Evolutionary conservation across 2,329 filamentous ascomycete genomes (phyloP).

Genomic region (Balansia obtecta): DNA sequence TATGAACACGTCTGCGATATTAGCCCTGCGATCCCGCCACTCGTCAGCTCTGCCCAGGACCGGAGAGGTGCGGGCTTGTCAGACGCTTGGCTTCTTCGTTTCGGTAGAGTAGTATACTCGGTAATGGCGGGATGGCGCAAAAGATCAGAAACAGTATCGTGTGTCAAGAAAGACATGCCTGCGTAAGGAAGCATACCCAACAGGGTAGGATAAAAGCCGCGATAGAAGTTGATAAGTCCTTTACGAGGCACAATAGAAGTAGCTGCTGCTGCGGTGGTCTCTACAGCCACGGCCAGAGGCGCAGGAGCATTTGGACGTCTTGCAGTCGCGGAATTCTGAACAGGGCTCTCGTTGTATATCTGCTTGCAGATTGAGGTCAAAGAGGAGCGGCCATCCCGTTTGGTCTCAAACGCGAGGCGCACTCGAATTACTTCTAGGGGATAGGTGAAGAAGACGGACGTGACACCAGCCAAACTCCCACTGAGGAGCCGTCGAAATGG

Average conservation of each 20-base stretch:
- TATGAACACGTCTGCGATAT: constrained; percentile 89
- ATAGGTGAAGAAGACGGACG: constrained; percentile 92
- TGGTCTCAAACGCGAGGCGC: constrained; percentile 88
- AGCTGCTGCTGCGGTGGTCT: constrained; percentile 28
- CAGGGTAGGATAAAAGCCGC: constrained; percentile 81
- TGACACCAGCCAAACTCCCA: constrained; percentile 68
- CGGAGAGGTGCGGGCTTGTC: constrained; percentile 61
- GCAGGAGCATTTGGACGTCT: constrained; percentile 17
- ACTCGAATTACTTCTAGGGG: constrained; percentile 88
- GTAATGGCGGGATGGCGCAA: constrained; percentile 59
- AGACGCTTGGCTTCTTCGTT: constrained; percentile 36
- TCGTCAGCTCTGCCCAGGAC: constrained; percentile 74
- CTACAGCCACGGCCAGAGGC: constrained; percentile 23
- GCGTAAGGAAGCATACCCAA: constrained; percentile 96
- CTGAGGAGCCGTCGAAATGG: constrained; percentile 61
- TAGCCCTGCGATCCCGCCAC: constrained; percentile 76
- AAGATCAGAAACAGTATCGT: constrained; percentile 79
- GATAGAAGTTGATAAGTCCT: constrained; percentile 84
- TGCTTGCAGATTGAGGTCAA: constrained; percentile 66
- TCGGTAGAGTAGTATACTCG: constrained; percentile 61
- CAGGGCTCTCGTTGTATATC: constrained; percentile 70
- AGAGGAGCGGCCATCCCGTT: constrained; percentile 54
- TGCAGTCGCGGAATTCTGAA: constrained; percentile 20
- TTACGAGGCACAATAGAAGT: constrained; percentile 41
- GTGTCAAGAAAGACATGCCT: constrained; percentile 87